A percentile compares a stretch with the other conserved stretches of the same genome.
Conservation (phyloP, 1,284 basidiomycete species). For the Puccinia polysora region DNA sequence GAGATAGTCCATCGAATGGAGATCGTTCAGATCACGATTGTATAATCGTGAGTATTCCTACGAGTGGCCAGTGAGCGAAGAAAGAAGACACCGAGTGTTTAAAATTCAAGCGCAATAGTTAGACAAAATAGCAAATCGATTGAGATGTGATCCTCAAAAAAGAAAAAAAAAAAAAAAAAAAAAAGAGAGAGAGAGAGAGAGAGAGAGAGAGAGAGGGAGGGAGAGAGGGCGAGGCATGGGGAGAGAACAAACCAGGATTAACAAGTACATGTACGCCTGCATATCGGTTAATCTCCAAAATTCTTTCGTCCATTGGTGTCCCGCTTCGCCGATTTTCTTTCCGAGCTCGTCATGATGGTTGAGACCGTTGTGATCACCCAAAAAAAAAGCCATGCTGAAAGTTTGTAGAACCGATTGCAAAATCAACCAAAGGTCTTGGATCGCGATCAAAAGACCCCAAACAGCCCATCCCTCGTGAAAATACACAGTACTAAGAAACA, state of each 20-base stretch:
- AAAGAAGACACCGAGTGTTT: no score
- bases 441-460: not conserved
- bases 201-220: not conserved
- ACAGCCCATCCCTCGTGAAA: no score
- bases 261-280: constrained; percentile 49
- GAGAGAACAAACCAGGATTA: constrained; percentile 9
- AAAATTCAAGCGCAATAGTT: no score
- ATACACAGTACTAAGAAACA: no score
- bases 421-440: not conserved
- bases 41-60: not conserved
- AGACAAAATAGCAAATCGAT: no score
- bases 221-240: not conserved
- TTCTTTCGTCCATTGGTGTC: constrained; percentile 51
- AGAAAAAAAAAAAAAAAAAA: no score
- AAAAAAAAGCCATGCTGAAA: constrained; percentile 55
- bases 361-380: constrained; percentile 54
- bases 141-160: no score
- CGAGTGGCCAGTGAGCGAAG: no score
- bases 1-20: not conserved
- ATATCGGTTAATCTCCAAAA: constrained; percentile 56
- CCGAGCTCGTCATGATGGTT: constrained; percentile 53
- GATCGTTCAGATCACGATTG: not conserved
- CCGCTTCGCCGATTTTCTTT: constrained; percentile 54
- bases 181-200: no score
- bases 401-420: no score